Evolutionary conservation across 1,139 yeast species (phyloP), one percentile per base, ranked within the genome.

Genomic region (Pichia kudriavzevii): DNA sequence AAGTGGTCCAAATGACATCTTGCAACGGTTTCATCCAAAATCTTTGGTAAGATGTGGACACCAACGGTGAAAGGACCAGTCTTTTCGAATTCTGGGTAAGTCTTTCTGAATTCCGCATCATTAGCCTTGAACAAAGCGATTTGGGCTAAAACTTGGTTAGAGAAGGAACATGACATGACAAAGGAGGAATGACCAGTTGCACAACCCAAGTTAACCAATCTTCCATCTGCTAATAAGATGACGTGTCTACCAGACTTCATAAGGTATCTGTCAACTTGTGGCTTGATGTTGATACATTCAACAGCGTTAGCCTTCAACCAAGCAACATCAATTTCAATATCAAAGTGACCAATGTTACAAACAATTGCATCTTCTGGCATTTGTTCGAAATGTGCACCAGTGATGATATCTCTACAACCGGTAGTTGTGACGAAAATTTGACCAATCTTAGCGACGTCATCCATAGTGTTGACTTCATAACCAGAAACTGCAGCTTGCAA

Each of bases 321-420:
- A 60, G 96, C 96, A 56, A 87, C 96, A 66, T 91, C 99, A 58
- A 91, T 93, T 75, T 91, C 99, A 61, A 91, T 87, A 69, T 91
- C 99, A 59, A 91, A 91, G 73, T 91, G 99, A 66, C 99, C 99
- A 72, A 91, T 91, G 94, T 91, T 91, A 75, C 97, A 93, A 48
- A 91, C 98, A 64, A 91, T 93, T 58, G 99, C 98, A 63, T 91
- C 98, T 69, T 91, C 95, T 69, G 96, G 97, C 98, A 91, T 91
- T 54, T 66, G 69, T 56, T 70, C 70, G 66, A 91, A 91, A 72
- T 91, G 95, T 55, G 69, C 72, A 60, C 85, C 87, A 51, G 82
- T 79, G 70, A 91, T 87, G 64, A 91, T 91, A 66, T 91, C 98
- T 72, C 97, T 87, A 75, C 97, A 88, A 63, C 99, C 99, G 51